Conservation (phyloP, 2,329 filamentous ascomycete species). For the Phialocephala sp. region DNA sequence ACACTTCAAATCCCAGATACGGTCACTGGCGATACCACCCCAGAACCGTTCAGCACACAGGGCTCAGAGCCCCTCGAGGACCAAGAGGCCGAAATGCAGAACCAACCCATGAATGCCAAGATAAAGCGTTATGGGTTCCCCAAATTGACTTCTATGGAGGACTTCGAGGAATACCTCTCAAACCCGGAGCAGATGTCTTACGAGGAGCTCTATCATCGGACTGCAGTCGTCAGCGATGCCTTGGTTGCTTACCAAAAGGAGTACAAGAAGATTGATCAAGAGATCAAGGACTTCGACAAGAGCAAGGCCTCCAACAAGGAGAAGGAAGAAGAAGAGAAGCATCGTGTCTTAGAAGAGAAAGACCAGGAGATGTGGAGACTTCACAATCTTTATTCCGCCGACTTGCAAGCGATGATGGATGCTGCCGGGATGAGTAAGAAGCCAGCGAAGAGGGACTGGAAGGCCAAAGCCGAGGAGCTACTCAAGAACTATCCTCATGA, state of each 20-base stretch:
- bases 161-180: conserved; percentile 37
- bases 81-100: too few species aligned
- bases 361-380: conserved; percentile 17
- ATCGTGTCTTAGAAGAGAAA: conserved; percentile 16
- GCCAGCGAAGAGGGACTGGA: not conserved
- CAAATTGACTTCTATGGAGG: conserved; percentile 33
- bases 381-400: not conserved
- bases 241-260: conserved; percentile 38
- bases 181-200: conserved; percentile 35
- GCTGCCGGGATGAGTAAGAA: not conserved
- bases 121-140: conserved; percentile 29
- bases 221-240: conserved; percentile 29
- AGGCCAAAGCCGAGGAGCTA: not conserved
- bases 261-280: conserved; percentile 36
- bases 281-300: conserved; percentile 35
- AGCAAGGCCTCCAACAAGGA: conserved; percentile 28
- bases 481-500: not conserved
- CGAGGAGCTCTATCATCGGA: conserved; percentile 37
- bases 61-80: not conserved
- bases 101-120: not conserved
- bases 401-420: not conserved
- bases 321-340: conserved; percentile 22
- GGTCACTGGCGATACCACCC: not conserved
- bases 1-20: not conserved
- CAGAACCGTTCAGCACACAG: not conserved